A percentile compares a stretch with the other conserved stretches of the same genome.
These are phyloP conservation scores for Malus sieversii DNA, from an alignment of 306 rosid genomes.

Conservation along the genomic window DNA sequence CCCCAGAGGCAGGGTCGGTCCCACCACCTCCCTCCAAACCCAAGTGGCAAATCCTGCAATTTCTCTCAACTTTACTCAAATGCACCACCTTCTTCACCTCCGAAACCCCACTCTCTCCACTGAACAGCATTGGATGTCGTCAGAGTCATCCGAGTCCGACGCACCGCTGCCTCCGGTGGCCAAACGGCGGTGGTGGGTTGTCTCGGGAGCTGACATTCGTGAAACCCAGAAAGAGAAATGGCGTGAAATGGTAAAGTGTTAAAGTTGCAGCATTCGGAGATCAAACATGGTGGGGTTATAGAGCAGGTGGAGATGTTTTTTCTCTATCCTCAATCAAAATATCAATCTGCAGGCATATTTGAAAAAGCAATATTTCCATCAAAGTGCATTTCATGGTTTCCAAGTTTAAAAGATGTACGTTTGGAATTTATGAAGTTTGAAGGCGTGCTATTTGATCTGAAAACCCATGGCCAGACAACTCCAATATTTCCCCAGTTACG, in stretches of 20 bases:
- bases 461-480: not conserved
- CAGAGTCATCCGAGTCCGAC: not conserved
- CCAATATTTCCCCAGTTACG: not conserved
- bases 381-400: not conserved
- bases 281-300: slow-evolving; percentile 1
- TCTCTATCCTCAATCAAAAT: not conserved
- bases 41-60: slow-evolving; percentile 41
- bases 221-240: not conserved
- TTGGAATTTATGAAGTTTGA: not conserved
- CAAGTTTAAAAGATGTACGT: not conserved
- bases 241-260: not conserved
- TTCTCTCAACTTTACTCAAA: slow-evolving; percentile 23
- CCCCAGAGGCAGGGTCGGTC: slow-evolving; percentile 9
- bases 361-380: not conserved
- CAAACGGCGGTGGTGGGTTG: not conserved
- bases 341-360: not conserved
- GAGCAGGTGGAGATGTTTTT: slow-evolving; percentile 4
- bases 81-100: slow-evolving; percentile 26
- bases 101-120: slow-evolving; percentile 29
- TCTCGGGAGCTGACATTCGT: slow-evolving; percentile 12
- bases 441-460: not conserved
- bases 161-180: not conserved
- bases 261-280: not conserved
- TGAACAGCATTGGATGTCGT: not conserved
- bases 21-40: slow-evolving; percentile 14